These are phyloP conservation scores for Nannizziopsis arthrosporioides DNA, from an alignment of 2,329 filamentous ascomycete species.

Conservation along the genomic window DNA sequence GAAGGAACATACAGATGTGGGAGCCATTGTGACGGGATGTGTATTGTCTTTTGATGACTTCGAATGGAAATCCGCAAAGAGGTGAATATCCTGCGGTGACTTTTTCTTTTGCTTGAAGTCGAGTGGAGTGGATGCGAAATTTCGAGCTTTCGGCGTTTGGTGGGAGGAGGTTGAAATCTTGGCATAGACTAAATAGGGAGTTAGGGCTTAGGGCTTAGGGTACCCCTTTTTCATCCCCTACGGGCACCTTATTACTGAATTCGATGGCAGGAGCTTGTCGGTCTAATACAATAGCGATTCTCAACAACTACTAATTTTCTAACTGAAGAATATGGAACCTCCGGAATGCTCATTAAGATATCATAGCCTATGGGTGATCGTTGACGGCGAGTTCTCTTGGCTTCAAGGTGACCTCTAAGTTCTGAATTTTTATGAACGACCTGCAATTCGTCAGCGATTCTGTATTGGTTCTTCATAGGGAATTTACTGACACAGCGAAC, in stretches of 20 bases:
- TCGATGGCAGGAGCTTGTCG: no score
- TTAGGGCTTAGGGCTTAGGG: background rate
- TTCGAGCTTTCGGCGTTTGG: background rate
- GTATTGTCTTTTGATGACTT: conserved; percentile 15
- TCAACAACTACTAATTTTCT: no score
- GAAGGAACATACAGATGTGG: conserved; percentile 65
- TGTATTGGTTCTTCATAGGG: background rate
- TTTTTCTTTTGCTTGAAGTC: background rate
- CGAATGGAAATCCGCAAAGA: conserved; percentile 56
- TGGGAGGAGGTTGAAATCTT: background rate
- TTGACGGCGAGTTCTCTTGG: background rate
- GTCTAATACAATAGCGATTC: no score
- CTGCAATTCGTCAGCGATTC: background rate
- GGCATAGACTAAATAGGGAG: background rate
- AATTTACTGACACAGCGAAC: background rate
- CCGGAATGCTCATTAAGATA: no score
- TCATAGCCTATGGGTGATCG: no score
- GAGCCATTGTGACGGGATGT: conserved; percentile 58
- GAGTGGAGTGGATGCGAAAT: background rate
- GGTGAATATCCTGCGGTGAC: conserved; percentile 69
- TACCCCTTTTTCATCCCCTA: background rate
- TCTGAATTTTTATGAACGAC: background rate
- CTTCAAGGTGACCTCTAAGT: background rate
- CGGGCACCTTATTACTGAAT: no score
- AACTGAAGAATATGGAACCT: no score